These are phyloP conservation scores for Pichia sp. DNA, from an alignment of 1,139 yeast species.

Conservation along the genomic window DNA sequence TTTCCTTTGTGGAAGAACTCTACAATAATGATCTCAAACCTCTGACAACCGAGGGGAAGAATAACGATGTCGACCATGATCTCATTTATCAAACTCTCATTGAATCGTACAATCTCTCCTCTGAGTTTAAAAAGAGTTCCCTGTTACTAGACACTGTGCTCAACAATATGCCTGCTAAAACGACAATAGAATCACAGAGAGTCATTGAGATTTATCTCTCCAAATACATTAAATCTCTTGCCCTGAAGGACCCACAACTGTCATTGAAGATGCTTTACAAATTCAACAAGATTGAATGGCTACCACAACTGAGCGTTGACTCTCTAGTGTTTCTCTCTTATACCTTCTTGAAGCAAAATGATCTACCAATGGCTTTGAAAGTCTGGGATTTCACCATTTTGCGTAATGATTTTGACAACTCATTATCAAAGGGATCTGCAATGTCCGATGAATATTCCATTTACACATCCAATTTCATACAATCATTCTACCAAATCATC, in stretches of 20 bases:
- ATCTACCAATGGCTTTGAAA: slow-evolving; percentile 19
- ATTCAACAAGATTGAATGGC: slow-evolving; percentile 24
- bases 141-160: slow-evolving; percentile 41
- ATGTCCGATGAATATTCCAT: slow-evolving; percentile 10
- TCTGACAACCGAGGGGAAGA: neutral
- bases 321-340: slow-evolving; percentile 21
- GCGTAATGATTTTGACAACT: slow-evolving; percentile 25
- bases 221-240: slow-evolving; percentile 21
- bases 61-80: slow-evolving; percentile 28
- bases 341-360: slow-evolving; percentile 16
- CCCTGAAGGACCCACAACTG: slow-evolving; percentile 16
- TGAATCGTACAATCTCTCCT: slow-evolving; percentile 43
- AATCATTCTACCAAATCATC: slow-evolving; percentile 14
- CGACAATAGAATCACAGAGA: slow-evolving; percentile 7
- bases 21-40: slow-evolving; percentile 15
- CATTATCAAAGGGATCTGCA: slow-evolving; percentile 3
- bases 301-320: slow-evolving; percentile 26
- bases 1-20: slow-evolving; percentile 16
- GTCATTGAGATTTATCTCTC: slow-evolving; percentile 21
- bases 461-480: slow-evolving; percentile 15
- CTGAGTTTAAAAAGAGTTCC: slow-evolving; percentile 44
- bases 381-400: slow-evolving; percentile 25
- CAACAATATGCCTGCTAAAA: slow-evolving; percentile 14
- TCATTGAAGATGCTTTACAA: slow-evolving; percentile 21
- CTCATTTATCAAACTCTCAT: slow-evolving; percentile 44